Conservation (phyloP, 1,284 basidiomycete genomes). For the Ceratobasidium sp. region DNA sequence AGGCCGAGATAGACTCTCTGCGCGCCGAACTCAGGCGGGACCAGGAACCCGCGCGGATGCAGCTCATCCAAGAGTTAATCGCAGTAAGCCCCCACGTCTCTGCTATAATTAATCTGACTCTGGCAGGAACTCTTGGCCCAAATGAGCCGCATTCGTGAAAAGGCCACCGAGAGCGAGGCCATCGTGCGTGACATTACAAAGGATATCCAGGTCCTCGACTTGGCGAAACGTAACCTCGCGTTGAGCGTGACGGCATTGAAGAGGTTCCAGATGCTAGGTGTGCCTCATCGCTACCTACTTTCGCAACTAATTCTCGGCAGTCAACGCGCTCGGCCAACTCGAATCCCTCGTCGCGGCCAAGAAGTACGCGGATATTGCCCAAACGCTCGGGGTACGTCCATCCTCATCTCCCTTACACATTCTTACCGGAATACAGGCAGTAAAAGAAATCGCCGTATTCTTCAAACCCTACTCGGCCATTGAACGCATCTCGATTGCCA, state of each 20-base stretch:
- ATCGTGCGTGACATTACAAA: conserved; percentile 95
- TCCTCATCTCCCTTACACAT: background rate
- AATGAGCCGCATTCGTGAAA: conserved; percentile 93
- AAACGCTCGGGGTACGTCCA: conserved; percentile 71
- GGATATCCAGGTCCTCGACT: conserved; percentile 93
- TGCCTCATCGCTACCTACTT: conserved; percentile 43
- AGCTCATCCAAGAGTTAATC: conserved; percentile 90
- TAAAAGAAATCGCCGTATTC: conserved; percentile 79
- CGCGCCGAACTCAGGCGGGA: conserved; percentile 70
- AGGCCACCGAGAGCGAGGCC: conserved; percentile 94
- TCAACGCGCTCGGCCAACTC: conserved; percentile 81
- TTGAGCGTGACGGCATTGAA: conserved; percentile 90
- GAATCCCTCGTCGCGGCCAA: conserved; percentile 78
- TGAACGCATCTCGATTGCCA: conserved; percentile 75
- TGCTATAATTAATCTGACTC: conserved; percentile 5
- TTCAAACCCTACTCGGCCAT: conserved; percentile 81
- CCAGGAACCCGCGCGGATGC: conserved; percentile 85
- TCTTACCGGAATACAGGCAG: conserved; percentile 61
- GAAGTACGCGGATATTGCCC: conserved; percentile 82
- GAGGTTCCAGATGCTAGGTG: conserved; percentile 92
- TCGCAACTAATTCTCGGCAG: conserved; percentile 52
- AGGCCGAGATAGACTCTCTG: conserved; percentile 73
- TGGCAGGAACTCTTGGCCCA: conserved; percentile 88
- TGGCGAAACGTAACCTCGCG: conserved; percentile 92
- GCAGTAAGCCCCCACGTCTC: conserved; percentile 60